A percentile compares a stretch with the other conserved stretches of the same genome.
Conservation (phyloP, 805 yeast species). For the Nadsonia fulvescens region DNA sequence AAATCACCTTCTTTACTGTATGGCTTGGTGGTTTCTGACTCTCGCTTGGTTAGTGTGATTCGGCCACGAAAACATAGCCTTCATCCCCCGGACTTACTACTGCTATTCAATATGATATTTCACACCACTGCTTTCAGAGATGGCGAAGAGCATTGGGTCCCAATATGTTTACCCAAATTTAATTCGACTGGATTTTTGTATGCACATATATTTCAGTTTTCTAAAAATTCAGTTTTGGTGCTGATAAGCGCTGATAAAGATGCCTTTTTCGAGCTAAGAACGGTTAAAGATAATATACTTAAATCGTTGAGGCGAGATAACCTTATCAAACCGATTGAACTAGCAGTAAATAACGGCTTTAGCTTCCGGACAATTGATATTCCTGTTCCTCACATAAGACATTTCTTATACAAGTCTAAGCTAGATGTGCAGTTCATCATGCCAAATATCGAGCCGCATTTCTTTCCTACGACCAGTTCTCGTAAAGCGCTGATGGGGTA, state of each 20-base stretch:
- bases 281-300: slow-evolving; percentile 35
- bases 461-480: slow-evolving; percentile 12
- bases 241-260: slow-evolving; percentile 55
- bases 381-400: slow-evolving; percentile 43
- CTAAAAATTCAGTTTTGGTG: slow-evolving; percentile 24
- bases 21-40: slow-evolving; percentile 51
- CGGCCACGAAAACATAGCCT: slow-evolving; percentile 65
- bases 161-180: slow-evolving; percentile 80
- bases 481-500: slow-evolving; percentile 13
- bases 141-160: slow-evolving; percentile 73
- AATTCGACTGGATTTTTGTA: slow-evolving; percentile 78
- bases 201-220: slow-evolving; percentile 51
- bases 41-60: slow-evolving; percentile 48
- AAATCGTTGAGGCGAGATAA: slow-evolving; percentile 21
- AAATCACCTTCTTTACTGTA: slow-evolving; percentile 45
- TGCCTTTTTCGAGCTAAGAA: slow-evolving; percentile 58
- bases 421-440: slow-evolving; percentile 45
- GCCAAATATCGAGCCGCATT: slow-evolving; percentile 24
- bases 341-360: slow-evolving; percentile 22
- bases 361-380: slow-evolving; percentile 29
- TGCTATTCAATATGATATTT: slow-evolving; percentile 53
- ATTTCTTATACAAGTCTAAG: slow-evolving; percentile 66
- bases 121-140: slow-evolving; percentile 33
- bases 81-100: slow-evolving; percentile 65
- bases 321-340: slow-evolving; percentile 22